Evolutionary conservation across 225 moss, liverwort and hornwort genomes (phyloP).

Genomic region (Pseudoscleropodium purum): DNA sequence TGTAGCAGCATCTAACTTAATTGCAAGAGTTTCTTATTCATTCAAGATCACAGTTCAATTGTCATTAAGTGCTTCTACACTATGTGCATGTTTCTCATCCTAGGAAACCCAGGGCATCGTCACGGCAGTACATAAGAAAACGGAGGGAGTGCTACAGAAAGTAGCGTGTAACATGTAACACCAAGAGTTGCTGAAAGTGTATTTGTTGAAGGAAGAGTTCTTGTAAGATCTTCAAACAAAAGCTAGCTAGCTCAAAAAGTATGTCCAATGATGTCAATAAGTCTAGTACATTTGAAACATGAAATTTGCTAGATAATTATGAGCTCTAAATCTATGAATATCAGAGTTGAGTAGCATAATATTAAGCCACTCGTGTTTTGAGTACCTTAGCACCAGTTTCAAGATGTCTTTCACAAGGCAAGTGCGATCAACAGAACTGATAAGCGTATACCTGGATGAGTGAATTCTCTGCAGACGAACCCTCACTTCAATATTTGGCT

Average conservation of each 20-base stretch:
- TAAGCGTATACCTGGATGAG: neutral
- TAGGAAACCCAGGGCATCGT: neutral
- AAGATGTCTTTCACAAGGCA: conserved; percentile 22
- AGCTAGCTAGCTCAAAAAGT: neutral
- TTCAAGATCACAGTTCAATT: neutral
- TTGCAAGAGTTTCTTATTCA: neutral
- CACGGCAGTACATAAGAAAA: neutral
- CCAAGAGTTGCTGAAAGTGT: neutral
- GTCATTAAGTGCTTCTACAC: neutral
- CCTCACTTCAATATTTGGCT: conserved; percentile 2
- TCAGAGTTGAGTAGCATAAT: neutral
- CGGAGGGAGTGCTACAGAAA: neutral
- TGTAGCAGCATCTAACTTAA: neutral
- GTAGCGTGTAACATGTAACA: neutral
- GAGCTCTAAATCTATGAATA: neutral
- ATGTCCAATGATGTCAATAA: neutral
- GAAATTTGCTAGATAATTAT: neutral
- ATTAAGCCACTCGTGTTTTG: neutral
- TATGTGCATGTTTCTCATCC: neutral
- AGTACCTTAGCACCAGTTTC: conserved; percentile 8
- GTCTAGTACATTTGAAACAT: neutral
- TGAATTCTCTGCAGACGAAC: neutral
- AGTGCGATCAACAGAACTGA: conserved; percentile 38
- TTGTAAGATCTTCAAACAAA: conserved; percentile 1
- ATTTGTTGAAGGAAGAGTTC: neutral